Conservation (phyloP, 2,329 filamentous ascomycete genomes). For the Arthrobotrys entomopaga region DNA sequence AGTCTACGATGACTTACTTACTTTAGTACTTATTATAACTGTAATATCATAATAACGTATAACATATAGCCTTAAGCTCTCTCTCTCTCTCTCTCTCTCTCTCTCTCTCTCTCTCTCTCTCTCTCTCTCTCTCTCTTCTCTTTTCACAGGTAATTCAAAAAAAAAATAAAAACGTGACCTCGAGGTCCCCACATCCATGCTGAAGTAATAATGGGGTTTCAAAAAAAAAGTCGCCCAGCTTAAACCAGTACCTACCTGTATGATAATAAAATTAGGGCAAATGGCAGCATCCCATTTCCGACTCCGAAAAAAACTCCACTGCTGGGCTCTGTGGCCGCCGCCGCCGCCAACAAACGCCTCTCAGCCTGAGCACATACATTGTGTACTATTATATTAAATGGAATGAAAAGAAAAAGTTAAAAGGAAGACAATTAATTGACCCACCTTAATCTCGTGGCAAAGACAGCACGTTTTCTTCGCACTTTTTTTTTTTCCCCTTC, state of each 20-base stretch:
- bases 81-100: not conserved
- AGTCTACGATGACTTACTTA: not conserved
- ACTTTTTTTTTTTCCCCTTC: not conserved
- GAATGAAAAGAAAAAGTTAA: not conserved
- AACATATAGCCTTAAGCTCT: slow-evolving; percentile 3
- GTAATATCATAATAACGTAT: not conserved
- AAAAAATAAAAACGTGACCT: slow-evolving; percentile 32
- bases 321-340: not conserved
- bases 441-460: slow-evolving; percentile 43
- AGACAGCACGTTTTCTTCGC: slow-evolving; percentile 39
- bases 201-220: slow-evolving; percentile 2
- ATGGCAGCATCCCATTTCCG: slow-evolving; percentile 41
- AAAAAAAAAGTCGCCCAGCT: slow-evolving; percentile 2
- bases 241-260: slow-evolving; percentile 28
- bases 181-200: slow-evolving; percentile 15
- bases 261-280: slow-evolving; percentile 36
- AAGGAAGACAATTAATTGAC: slow-evolving; percentile 4
- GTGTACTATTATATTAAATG: no score
- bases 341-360: not conserved
- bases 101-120: not conserved
- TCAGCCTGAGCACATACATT: not conserved
- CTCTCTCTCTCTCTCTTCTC: not conserved
- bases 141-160: no score
- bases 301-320: slow-evolving; percentile 10
- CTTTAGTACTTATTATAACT: not conserved